These are phyloP conservation scores for Agapanthus africanus DNA, from an alignment of 106 monocot genomes.

Conservation along the genomic window DNA sequence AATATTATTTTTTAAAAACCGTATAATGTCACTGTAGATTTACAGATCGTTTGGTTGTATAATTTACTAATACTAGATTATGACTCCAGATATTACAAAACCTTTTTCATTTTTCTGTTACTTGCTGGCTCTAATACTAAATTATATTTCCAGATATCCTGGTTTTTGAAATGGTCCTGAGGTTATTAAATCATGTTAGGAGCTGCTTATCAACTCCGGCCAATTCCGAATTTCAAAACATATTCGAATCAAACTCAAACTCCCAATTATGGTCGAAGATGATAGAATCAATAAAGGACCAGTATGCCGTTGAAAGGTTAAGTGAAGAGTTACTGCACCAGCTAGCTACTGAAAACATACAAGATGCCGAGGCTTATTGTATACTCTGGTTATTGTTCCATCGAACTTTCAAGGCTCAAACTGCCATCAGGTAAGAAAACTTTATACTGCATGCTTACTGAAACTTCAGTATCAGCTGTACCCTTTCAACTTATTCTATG, in stretches of 20 bases:
- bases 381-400: constrained; percentile 72
- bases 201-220: constrained; percentile 27
- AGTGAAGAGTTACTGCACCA: constrained; percentile 62
- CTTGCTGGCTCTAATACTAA: no score
- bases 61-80: no score
- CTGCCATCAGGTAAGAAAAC: constrained; percentile 48
- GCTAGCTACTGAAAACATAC: constrained; percentile 38
- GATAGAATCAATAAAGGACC: constrained; percentile 60
- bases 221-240: constrained; percentile 17
- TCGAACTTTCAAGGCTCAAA: constrained; percentile 28
- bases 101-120: no score
- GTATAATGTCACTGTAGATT: no score
- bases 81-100: no score
- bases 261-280: constrained; percentile 71
- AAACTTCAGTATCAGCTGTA: no score
- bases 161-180: constrained; percentile 38
- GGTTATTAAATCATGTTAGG: constrained; percentile 43
- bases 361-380: constrained; percentile 80
- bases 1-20: no score
- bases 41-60: no score
- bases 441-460: no score
- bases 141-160: constrained; percentile 74
- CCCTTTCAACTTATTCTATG: no score
- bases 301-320: constrained; percentile 73
- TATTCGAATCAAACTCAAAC: constrained; percentile 35